Evolutionary conservation across 2,329 filamentous ascomycete genomes (phyloP).

Genomic region (Furcasterigmium furcatum): DNA sequence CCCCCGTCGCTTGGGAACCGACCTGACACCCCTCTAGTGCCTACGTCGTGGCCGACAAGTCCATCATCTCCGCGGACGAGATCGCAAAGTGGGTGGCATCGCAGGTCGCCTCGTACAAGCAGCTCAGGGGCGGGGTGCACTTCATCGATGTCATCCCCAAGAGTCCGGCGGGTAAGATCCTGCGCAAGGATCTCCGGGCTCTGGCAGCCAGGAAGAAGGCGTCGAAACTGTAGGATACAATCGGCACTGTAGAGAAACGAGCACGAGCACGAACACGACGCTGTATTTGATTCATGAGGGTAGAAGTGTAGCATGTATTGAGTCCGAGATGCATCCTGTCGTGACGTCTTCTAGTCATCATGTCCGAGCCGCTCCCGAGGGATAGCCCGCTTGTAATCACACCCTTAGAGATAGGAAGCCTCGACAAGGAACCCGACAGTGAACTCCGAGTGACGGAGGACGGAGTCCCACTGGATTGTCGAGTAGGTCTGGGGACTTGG

Average conservation of each 20-base stretch:
- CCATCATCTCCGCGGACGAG: constrained; percentile 21
- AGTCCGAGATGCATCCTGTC: too few species aligned
- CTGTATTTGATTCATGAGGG: too few species aligned
- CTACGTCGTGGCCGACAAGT: constrained; percentile 27
- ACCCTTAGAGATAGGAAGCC: constrained; percentile 8
- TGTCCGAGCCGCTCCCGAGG: too few species aligned
- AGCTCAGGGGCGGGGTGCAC: constrained; percentile 66
- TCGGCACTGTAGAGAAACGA: too few species aligned
- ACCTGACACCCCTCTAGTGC: constrained; percentile 12
- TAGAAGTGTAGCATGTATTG: too few species aligned
- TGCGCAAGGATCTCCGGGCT: constrained; percentile 33
- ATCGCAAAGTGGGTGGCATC: constrained; percentile 19
- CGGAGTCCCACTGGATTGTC: constrained; percentile 6
- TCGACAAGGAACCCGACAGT: constrained; percentile 29
- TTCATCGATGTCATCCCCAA: constrained; percentile 71
- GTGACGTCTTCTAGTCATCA: too few species aligned
- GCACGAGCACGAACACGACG: too few species aligned
- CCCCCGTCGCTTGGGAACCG: too few species aligned
- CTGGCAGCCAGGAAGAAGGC: constrained; percentile 26
- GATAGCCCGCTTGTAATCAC: too few species aligned
- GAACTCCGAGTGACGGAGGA: constrained; percentile 23
- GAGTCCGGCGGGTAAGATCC: constrained; percentile 54
- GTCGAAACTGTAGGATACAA: constrained; percentile 36
- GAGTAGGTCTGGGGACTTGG: background rate
- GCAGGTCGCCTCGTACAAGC: constrained; percentile 54